Base-by-base conservation (phyloP, 148 eudicot species). In the Limonium bicolor region DNA sequence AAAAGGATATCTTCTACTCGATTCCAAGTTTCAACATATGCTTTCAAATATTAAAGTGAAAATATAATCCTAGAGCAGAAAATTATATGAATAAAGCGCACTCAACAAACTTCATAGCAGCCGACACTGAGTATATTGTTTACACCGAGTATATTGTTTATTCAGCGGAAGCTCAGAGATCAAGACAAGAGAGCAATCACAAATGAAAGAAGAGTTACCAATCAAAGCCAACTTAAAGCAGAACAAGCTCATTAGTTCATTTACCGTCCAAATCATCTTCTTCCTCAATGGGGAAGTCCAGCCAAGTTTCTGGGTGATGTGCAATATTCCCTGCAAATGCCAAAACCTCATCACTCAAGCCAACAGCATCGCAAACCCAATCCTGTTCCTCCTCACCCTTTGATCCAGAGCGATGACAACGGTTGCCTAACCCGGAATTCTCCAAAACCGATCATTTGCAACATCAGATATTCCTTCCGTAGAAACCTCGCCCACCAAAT, bases 271-370 rank as follows among this genome's bases (percentile, higher is more conserved):
- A 58, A 31, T 79, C 80, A 24, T 85, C 96, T 20, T 86, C 96
- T 26, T 86, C 93, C 6, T 68, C 69, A 36, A 78, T 27, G 2
- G 96, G 93, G 61, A 78, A 86, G 62, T 86, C 93, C 57, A 86
- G 50, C 96, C 96, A 86, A 12, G 96, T 86, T 62, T 86, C 96
- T 2, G 96, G 96, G 68, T 86, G 96, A 68, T 78, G 93, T 7
- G 74, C 93, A 36, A 81, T 75, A 51, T 86, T 78, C 58, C 63
- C 78, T 13, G 93, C 87, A 39, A 86, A 86, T 11, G 80, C 71
- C 77, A 86, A 75, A 3, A 73, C 87, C 59, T 86, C 96, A 51
- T 86, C 93, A 7, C 87, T 86, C 20, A 86, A 48, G 6, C 96
- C 93, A 10, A 67, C 69, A 7, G 70, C 83, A 9, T 53, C 53